Conservation (phyloP, 176 grass and related monocot genomes). For the Rhynchospora breviuscula region DNA sequence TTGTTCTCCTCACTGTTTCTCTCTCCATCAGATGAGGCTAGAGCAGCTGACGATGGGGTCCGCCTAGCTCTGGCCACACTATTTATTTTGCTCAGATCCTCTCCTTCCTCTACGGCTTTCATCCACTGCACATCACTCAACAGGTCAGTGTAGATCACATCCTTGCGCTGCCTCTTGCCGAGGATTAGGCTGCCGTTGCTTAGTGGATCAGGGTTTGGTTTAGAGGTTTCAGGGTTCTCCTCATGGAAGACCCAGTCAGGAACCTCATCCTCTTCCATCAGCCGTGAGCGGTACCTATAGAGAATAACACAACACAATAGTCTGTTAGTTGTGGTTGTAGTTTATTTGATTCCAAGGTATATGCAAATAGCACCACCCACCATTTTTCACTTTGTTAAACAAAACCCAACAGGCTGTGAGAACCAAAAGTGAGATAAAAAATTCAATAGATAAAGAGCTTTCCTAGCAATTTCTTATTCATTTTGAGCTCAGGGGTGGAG, state of each 20-base stretch:
- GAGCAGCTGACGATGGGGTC: conserved; percentile 31
- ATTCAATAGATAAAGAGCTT: neutral
- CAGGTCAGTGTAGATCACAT: conserved; percentile 85
- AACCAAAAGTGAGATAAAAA: neutral
- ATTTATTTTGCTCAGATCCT: conserved; percentile 57
- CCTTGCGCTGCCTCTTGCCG: conserved; percentile 74
- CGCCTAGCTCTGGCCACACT: conserved; percentile 48
- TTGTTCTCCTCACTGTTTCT: conserved; percentile 37
- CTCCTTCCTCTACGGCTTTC: conserved; percentile 68
- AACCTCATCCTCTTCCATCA: conserved; percentile 87
- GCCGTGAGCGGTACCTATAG: conserved; percentile 39
- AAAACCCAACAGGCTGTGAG: neutral
- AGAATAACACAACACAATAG: neutral
- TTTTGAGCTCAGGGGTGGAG: neutral
- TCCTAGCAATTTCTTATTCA: neutral
- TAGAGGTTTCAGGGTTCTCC: conserved; percentile 37
- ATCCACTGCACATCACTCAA: conserved; percentile 79
- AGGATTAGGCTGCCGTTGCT: conserved; percentile 36
- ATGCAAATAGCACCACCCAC: neutral
- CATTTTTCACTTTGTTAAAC: neutral
- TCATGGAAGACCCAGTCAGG: conserved; percentile 79
- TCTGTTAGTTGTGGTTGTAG: neutral
- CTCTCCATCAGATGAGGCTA: conserved; percentile 58
- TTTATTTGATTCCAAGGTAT: neutral
- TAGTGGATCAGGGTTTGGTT: conserved; percentile 29